Evolutionary conservation across 495 filamentous ascomycete species (phyloP).

Genomic region (Podospora pseudocomata): DNA sequence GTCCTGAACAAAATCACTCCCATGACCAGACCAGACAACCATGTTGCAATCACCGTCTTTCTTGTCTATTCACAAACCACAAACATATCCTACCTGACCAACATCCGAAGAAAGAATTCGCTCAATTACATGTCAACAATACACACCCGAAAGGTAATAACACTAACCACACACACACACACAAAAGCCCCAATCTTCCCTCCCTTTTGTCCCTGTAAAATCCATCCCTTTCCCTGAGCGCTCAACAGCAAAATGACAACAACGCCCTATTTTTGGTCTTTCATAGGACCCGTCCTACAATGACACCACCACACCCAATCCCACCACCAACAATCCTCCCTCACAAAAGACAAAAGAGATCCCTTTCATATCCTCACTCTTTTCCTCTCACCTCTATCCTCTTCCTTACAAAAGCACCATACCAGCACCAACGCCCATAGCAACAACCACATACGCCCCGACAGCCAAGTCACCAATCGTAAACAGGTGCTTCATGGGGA

Average conservation of each 20-base stretch:
- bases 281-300: neutral
- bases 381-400: neutral
- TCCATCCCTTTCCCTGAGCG: neutral
- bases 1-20: neutral
- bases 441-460: slow-evolving; percentile 64
- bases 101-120: neutral
- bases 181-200: neutral
- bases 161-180: neutral
- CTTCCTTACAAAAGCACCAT: slow-evolving; percentile 72
- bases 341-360: neutral
- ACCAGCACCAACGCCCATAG: slow-evolving; percentile 62
- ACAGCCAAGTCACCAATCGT: slow-evolving; percentile 61
- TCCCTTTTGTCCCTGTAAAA: neutral
- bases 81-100: neutral
- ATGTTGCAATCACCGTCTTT: neutral
- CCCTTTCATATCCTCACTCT: neutral
- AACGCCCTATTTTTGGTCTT: neutral
- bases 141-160: neutral
- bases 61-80: neutral
- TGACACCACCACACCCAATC: neutral
- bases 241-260: neutral
- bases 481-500: slow-evolving; percentile 52
- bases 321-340: neutral
- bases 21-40: neutral
- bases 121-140: neutral